phyloP scores from a whole-genome alignment of 371 early-diverging fungal genomes.

The Lichtheimia hyalospora region DNA sequence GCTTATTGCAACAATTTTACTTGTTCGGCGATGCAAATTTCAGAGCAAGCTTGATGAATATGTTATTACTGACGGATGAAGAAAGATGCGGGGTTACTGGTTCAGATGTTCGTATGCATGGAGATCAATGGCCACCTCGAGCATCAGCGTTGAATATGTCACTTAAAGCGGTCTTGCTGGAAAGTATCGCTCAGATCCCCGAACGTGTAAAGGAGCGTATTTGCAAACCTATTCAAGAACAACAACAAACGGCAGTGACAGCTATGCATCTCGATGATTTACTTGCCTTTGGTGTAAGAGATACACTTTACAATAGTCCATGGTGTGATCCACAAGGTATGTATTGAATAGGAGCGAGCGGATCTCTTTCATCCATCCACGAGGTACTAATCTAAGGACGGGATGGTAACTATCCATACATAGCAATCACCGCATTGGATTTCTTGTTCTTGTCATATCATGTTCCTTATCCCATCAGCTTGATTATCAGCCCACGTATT shows the following conservation, averaged over 20 bases:
- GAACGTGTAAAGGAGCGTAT: neutral
- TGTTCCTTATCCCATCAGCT: slow-evolving; percentile 43
- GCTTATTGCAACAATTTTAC: slow-evolving; percentile 34
- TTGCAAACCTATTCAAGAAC: neutral
- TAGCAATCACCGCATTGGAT: slow-evolving; percentile 46
- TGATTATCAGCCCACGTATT: slow-evolving; percentile 39
- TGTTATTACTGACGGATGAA: slow-evolving; percentile 29
- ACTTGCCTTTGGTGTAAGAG: slow-evolving; percentile 40
- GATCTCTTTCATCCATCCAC: no score
- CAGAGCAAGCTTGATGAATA: slow-evolving; percentile 26
- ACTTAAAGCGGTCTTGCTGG: slow-evolving; percentile 40
- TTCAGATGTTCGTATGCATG: slow-evolving; percentile 5
- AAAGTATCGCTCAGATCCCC: slow-evolving; percentile 17
- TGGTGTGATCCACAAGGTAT: slow-evolving; percentile 40
- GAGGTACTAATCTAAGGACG: neutral
- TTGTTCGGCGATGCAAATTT: slow-evolving; percentile 46
- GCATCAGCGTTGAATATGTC: slow-evolving; percentile 40
- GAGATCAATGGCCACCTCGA: slow-evolving; percentile 45
- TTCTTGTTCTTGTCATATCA: slow-evolving; percentile 51
- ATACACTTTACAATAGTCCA: slow-evolving; percentile 22
- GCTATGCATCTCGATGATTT: slow-evolving; percentile 31
- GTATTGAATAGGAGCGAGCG: neutral
- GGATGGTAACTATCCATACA: slow-evolving; percentile 3
- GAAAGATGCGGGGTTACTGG: slow-evolving; percentile 5
- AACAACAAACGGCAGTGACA: neutral